Percentiles rank a stretch among this genome's conserved stretches.
phyloP scores from a whole-genome alignment of 2,329 filamentous ascomycete species.

The Ophiostoma quercus region DNA sequence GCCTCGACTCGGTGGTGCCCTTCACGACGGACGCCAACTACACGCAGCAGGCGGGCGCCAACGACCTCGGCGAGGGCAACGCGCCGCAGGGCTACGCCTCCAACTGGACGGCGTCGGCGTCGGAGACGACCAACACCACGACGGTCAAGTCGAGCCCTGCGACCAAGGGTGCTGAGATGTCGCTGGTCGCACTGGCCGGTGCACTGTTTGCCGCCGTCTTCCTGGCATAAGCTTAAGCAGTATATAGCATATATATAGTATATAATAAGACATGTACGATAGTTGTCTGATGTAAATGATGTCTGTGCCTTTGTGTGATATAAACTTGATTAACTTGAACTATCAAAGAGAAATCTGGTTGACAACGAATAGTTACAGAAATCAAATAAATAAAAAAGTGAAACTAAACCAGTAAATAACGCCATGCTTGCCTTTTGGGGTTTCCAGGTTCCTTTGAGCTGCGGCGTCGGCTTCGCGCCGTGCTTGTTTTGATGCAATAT shows the following conservation, averaged over 20 bases:
- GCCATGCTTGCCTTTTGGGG: constrained; percentile 17
- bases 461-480: neutral
- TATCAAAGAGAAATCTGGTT: neutral
- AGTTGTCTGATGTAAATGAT: too few species aligned
- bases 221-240: neutral
- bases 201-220: neutral
- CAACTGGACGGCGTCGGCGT: neutral
- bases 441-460: constrained; percentile 8
- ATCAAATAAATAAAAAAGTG: too few species aligned
- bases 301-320: neutral
- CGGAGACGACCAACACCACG: neutral
- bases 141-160: constrained; percentile 10
- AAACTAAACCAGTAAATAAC: constrained; percentile 14
- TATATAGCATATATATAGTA: neutral
- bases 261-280: neutral
- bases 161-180: neutral
- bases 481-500: constrained; percentile 12
- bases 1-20: constrained; percentile 41
- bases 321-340: neutral
- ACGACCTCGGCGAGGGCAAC: constrained; percentile 31
- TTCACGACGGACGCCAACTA: constrained; percentile 34
- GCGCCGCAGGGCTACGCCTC: constrained; percentile 31
- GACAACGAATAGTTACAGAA: neutral
- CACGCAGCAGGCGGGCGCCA: constrained; percentile 29
- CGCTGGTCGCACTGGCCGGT: constrained; percentile 7